Evolutionary conservation across 2,329 filamentous ascomycete genomes (phyloP), one percentile per base, ranked within the genome.

Genomic region (Trichoderma aggressivum): DNA sequence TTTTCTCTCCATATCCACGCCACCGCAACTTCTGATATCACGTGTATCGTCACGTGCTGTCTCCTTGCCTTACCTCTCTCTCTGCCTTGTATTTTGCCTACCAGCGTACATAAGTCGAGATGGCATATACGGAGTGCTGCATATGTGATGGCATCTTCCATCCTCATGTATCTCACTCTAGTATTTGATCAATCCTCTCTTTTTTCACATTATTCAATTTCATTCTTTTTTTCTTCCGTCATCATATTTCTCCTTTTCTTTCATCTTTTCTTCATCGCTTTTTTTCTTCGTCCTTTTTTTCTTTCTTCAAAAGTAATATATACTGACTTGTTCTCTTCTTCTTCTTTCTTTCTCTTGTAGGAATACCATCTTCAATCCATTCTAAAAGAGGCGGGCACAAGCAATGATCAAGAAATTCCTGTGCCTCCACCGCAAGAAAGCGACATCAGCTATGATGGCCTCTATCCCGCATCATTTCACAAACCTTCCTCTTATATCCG

Each of bases 291-390:
- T 3, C 24, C 7, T 34, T 47, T 24, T 24, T 11, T 39, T 58
- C 7, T n/a, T 53, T n/a, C 24, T 34, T 21, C n/a, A 58, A 32
- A 53, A 30, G 21, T 26, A 68, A 56, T 30, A 28, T 24, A 47
- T 30, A 67, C 47, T 58, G 28, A 67, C 56, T 59, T 70, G 50
- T 62, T 12, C 50, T 69, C 59, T 28, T 30, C 6, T 30, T 68
- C 32, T 26, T 53, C 21, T 43, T 70, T 63, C 3, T 30, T 61
- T 63, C 3, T 30, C 59, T n/a, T 62, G 70, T 78, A 97, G 94
- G 94, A 98, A 91, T 94, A 94, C 84, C 94, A 98, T 90, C 86
- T 98, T 75, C 94, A 98, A 84, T 93, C 91, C 73, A 94, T 94
- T 75, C 82, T 90, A 70, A 87, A 86, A 75, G 85, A 86, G 72